phyloP scores from a whole-genome alignment of 148 eudicot species.

The Pharnaceum exiguum region DNA sequence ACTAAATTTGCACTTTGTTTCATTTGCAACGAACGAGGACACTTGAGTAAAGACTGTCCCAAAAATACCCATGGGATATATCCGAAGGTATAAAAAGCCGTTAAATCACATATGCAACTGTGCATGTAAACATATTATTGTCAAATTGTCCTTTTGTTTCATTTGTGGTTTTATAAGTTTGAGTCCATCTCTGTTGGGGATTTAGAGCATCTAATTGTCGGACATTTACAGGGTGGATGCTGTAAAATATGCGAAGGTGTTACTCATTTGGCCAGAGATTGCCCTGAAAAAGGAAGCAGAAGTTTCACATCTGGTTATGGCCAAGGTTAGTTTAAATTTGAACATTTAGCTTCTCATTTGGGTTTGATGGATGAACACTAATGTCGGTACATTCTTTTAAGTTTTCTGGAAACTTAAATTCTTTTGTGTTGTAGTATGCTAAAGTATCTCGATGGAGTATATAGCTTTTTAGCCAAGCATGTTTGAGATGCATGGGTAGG shows the following conservation, averaged over 20 bases:
- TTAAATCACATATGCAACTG: background rate
- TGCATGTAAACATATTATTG: background rate
- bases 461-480: background rate
- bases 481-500: background rate
- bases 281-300: constrained; percentile 58
- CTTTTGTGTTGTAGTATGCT: background rate
- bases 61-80: constrained; percentile 88
- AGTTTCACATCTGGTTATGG: constrained; percentile 22
- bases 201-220: background rate
- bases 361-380: background rate
- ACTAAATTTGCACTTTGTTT: constrained; percentile 91
- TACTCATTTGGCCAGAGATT: constrained; percentile 86
- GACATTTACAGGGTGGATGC: constrained; percentile 62
- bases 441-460: background rate
- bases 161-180: background rate
- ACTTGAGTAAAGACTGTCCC: constrained; percentile 91
- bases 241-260: constrained; percentile 86
- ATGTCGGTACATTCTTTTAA: too few relatives aligned
- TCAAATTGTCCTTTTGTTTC: background rate
- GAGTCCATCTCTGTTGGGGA: background rate
- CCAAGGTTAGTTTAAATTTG: constrained; percentile 24
- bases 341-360: background rate
- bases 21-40: constrained; percentile 89
- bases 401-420: too few relatives aligned
- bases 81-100: constrained; percentile 65